phyloP scores from a whole-genome alignment of 176 grass and related monocot species.

The Triticum turgidum region DNA sequence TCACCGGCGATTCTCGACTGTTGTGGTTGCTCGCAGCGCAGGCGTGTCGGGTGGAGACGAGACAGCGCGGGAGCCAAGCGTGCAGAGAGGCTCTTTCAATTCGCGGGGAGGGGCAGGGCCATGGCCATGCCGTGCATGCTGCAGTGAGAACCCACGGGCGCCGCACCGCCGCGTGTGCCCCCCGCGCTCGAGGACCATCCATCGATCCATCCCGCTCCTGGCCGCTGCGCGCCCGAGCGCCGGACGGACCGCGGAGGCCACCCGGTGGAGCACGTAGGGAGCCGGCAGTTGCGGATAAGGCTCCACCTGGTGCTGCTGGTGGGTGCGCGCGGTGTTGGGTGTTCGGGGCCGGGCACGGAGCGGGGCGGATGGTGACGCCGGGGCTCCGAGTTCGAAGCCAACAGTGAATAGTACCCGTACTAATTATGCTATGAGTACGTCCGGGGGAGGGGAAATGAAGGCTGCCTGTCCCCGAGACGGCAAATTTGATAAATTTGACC shows the following conservation, averaged over 20 bases:
- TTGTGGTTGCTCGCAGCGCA: too few relatives aligned
- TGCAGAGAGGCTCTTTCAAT: not conserved
- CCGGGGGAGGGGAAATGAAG: not conserved
- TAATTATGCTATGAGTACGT: not conserved
- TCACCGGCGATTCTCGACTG: too few relatives aligned
- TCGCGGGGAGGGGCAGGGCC: not conserved
- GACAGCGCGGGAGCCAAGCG: not conserved
- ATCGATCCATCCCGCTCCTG: too few relatives aligned
- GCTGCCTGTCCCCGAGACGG: not conserved
- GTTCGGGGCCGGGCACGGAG: not conserved
- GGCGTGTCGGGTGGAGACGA: slow-evolving; percentile 18
- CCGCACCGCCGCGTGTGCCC: not conserved
- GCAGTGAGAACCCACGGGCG: not conserved
- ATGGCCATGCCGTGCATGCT: too few relatives aligned
- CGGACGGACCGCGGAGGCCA: too few relatives aligned
- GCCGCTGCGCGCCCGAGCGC: too few relatives aligned
- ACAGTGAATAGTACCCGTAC: not conserved
- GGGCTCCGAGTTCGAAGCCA: not conserved
- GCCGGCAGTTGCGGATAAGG: too few relatives aligned
- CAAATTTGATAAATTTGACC: too few relatives aligned
- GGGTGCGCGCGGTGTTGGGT: not conserved
- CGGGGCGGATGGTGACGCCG: too few relatives aligned
- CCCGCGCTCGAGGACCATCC: too few relatives aligned
- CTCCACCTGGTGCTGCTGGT: not conserved
- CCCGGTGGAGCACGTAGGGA: too few relatives aligned